These are phyloP conservation scores for Boletus tylopilopsis DNA, from an alignment of 768 basidiomycete genomes.

Conservation along the genomic window DNA sequence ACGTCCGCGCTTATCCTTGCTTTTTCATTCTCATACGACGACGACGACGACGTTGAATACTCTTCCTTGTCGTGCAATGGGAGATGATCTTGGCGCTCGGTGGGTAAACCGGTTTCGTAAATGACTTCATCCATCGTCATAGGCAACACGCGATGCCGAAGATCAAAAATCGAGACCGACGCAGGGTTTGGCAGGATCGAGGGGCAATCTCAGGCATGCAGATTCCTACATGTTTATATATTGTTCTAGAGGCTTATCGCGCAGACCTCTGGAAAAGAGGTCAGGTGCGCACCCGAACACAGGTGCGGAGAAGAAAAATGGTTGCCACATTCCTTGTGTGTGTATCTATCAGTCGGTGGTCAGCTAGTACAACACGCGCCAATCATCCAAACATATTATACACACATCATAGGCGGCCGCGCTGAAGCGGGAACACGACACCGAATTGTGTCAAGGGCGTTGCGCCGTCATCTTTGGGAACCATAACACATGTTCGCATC, in stretches of 20 bases:
- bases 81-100: neutral
- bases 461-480: neutral
- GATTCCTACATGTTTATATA: neutral
- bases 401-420: neutral
- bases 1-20: neutral
- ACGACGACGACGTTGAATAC: neutral
- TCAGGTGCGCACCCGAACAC: slow-evolving; percentile 1
- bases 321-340: neutral
- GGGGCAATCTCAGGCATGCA: neutral
- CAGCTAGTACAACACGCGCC: neutral
- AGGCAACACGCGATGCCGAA: neutral
- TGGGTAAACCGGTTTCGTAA: neutral
- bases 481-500: neutral
- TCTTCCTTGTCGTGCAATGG: neutral
- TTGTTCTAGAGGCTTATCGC: slow-evolving; percentile 10
- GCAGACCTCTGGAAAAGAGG: neutral
- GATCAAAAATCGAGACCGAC: neutral
- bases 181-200: neutral
- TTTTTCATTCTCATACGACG: slow-evolving; percentile 1
- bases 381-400: neutral
- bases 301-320: neutral
- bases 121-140: neutral
- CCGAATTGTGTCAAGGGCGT: neutral
- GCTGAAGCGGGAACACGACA: neutral
- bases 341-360: slow-evolving; percentile 1